Evolutionary conservation across 2,329 filamentous ascomycete species (phyloP).

Genomic region (Purpureocillium takamizusanense): DNA sequence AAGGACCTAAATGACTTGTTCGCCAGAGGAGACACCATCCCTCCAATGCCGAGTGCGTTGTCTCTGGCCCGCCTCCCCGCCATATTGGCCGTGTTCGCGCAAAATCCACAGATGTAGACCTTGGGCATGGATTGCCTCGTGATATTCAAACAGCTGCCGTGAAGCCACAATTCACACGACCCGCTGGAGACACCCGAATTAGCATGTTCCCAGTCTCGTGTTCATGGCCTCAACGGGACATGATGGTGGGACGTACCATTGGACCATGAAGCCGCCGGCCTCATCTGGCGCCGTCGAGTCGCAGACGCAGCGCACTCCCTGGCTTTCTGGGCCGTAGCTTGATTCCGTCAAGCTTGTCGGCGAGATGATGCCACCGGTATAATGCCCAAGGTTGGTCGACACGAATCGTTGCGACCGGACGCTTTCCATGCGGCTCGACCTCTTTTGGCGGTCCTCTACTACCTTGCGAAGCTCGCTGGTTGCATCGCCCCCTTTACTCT

Average conservation of each 20-base stretch:
- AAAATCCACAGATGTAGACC: constrained; percentile 57
- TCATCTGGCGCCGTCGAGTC: constrained; percentile 33
- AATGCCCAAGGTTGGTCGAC: constrained; percentile 20
- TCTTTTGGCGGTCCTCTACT: constrained; percentile 40
- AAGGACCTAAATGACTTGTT: constrained; percentile 35
- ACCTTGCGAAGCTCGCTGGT: constrained; percentile 52
- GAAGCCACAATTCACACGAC: constrained; percentile 57
- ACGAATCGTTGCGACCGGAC: constrained; percentile 25
- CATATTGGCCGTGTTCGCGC: constrained; percentile 49
- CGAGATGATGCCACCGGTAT: constrained; percentile 33
- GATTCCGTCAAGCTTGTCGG: constrained; percentile 42
- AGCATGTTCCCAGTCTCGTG: too few species aligned
- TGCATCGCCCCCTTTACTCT: constrained; percentile 42
- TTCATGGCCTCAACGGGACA: too few species aligned
- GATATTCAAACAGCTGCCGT: constrained; percentile 54
- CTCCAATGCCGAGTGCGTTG: constrained; percentile 23
- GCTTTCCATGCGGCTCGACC: constrained; percentile 20
- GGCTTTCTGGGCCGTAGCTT: constrained; percentile 30
- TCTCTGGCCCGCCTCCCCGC: constrained; percentile 39
- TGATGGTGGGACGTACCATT: constrained; percentile 44
- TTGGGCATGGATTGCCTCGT: constrained; percentile 45
- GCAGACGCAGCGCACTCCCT: constrained; percentile 49
- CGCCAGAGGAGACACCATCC: constrained; percentile 26
- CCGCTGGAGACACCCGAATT: constrained; percentile 33
- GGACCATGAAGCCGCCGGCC: constrained; percentile 48